These are phyloP conservation scores for Zymoseptoria crescenta DNA, from an alignment of 2,329 filamentous ascomycete species.

Conservation along the genomic window DNA sequence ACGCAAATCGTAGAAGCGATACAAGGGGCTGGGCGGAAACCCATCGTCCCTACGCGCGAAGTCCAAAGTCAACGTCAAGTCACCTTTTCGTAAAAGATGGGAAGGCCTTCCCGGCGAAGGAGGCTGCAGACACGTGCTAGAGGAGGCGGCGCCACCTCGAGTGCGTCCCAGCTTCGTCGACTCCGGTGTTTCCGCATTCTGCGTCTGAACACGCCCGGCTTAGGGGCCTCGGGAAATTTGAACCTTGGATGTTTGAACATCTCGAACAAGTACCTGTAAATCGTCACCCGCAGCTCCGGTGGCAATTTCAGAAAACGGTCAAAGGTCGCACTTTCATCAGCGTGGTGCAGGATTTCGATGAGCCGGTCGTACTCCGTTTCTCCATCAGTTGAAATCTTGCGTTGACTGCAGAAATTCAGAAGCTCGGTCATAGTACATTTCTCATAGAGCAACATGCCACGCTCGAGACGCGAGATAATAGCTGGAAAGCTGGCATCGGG, in stretches of 20 bases:
- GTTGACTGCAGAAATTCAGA: not conserved
- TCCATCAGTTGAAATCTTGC: not conserved
- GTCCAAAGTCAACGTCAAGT: too few relatives aligned
- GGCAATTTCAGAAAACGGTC: not conserved
- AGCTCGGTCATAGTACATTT: not conserved
- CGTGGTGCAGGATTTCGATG: constrained; percentile 42
- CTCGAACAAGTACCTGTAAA: not conserved
- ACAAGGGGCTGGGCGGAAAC: too few relatives aligned
- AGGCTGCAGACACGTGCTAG: not conserved
- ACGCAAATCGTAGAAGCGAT: too few relatives aligned
- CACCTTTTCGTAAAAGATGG: not conserved
- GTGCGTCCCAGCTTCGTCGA: too few relatives aligned
- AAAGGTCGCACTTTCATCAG: constrained; percentile 37
- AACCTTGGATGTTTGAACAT: not conserved
- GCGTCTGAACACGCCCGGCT: not conserved
- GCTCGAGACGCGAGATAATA: too few relatives aligned
- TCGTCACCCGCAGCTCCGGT: not conserved
- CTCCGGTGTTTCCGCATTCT: not conserved
- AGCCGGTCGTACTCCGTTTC: not conserved
- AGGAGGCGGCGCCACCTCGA: not conserved
- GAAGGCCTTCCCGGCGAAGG: not conserved
- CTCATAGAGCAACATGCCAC: not conserved
- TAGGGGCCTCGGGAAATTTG: too few relatives aligned
- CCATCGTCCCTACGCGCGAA: too few relatives aligned
- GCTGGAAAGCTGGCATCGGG: too few relatives aligned